phyloP scores from a whole-genome alignment of 163 green algal species.

The Scenedesmus sp. region DNA sequence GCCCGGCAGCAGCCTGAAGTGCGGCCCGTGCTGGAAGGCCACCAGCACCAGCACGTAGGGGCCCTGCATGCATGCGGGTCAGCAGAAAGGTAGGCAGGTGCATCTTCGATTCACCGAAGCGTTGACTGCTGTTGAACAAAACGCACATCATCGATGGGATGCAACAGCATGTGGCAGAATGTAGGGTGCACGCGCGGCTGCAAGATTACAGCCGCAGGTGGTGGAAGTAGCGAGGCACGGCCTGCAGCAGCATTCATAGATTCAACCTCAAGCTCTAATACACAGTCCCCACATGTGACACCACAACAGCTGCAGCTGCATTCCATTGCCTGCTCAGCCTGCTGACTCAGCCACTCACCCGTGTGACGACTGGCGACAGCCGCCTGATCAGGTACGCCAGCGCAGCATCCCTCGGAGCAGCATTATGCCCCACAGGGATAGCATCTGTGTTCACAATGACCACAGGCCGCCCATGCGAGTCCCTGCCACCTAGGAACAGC shows the following conservation, averaged over 20 bases:
- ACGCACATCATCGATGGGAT: no score
- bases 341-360: slow-evolving; percentile 49
- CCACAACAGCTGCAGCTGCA: no score
- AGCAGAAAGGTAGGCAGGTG: background rate
- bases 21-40: slow-evolving; percentile 33
- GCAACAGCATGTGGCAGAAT: no score
- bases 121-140: no score
- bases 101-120: background rate
- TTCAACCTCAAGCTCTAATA: no score
- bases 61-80: slow-evolving; percentile 53
- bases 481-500: slow-evolving; percentile 79
- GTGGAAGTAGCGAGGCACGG: no score
- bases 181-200: no score
- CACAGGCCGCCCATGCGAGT: slow-evolving; percentile 80
- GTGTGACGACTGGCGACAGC: slow-evolving; percentile 77
- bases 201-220: no score
- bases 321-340: no score
- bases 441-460: slow-evolving; percentile 82
- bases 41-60: slow-evolving; percentile 85
- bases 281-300: no score
- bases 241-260: no score
- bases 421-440: slow-evolving; percentile 63
- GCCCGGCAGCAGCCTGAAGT: slow-evolving; percentile 61
- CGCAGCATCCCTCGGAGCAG: slow-evolving; percentile 54
- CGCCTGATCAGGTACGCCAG: slow-evolving; percentile 65